These are phyloP conservation scores for Globisporangium cystogenes DNA, from an alignment of 352 stramenopile species.

Conservation along the genomic window DNA sequence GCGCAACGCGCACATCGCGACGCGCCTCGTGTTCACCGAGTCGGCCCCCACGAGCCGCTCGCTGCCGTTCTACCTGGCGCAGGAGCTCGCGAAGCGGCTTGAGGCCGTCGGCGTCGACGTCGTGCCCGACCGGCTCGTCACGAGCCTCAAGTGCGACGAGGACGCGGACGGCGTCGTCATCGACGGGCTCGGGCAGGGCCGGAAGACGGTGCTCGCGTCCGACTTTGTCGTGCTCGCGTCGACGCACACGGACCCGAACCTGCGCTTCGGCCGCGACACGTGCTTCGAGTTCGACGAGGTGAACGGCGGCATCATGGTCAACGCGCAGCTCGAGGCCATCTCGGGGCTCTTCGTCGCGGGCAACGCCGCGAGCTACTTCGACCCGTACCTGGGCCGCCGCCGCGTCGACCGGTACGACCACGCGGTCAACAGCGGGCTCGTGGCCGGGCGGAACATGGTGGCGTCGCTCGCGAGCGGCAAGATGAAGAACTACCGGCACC, in stretches of 20 bases:
- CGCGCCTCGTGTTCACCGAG: constrained; percentile 53
- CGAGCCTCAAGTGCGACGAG: constrained; percentile 59
- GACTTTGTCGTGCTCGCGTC: constrained; percentile 92
- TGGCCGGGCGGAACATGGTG: constrained; percentile 88
- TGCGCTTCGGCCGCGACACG: constrained; percentile 53
- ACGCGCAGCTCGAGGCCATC: constrained; percentile 86
- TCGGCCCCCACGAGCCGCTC: constrained; percentile 44
- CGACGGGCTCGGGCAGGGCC: constrained; percentile 59
- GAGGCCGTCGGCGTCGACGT: constrained; percentile 55
- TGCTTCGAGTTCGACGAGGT: constrained; percentile 83
- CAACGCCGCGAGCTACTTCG: constrained; percentile 87
- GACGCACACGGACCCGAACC: constrained; percentile 85
- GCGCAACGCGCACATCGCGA: constrained; percentile 40
- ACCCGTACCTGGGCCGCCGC: constrained; percentile 78
- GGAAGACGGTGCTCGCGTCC: constrained; percentile 63
- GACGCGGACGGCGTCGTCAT: constrained; percentile 41
- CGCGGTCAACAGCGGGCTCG: constrained; percentile 88
- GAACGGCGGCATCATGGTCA: constrained; percentile 89
- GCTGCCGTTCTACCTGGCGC: constrained; percentile 82
- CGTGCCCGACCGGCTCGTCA: constrained; percentile 69
- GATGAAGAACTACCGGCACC: constrained; percentile 86
- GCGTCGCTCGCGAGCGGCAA: constrained; percentile 34
- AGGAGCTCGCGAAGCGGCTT: constrained; percentile 59
- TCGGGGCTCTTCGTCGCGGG: constrained; percentile 88
- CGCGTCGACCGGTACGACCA: constrained; percentile 92